phyloP scores from a whole-genome alignment of 2,329 filamentous ascomycete species.

The Ophiostoma perfectum region DNA sequence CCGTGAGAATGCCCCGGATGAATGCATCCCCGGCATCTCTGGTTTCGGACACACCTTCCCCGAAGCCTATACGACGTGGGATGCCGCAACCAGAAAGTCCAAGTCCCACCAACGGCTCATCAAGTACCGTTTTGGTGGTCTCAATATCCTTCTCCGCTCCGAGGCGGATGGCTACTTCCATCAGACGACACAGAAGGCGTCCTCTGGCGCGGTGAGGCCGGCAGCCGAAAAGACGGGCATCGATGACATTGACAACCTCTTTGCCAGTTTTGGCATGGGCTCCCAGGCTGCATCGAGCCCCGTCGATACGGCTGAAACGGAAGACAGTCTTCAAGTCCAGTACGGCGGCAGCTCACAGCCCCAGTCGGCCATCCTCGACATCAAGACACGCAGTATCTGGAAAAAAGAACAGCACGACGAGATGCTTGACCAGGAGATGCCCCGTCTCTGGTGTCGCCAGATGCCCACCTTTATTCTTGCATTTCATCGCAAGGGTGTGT shows the following conservation, averaged over 20 bases:
- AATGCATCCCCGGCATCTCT: conserved; percentile 48
- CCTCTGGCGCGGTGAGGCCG: not conserved
- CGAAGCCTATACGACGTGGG: conserved; percentile 61
- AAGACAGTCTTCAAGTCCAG: conserved; percentile 19
- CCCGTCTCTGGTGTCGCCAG: conserved; percentile 40
- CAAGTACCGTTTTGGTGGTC: conserved; percentile 50
- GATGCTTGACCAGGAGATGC: conserved; percentile 36
- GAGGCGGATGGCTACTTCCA: conserved; percentile 53
- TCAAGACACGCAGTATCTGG: conserved; percentile 40
- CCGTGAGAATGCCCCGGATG: conserved; percentile 54
- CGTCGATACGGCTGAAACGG: not conserved
- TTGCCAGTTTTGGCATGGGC: not conserved
- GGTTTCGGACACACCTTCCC: conserved; percentile 65
- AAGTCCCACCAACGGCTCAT: conserved; percentile 58
- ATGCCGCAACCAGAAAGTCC: conserved; percentile 47
- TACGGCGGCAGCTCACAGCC: conserved; percentile 30
- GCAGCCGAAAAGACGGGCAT: not conserved
- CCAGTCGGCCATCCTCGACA: conserved; percentile 38
- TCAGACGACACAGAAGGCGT: conserved; percentile 23
- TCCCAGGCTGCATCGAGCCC: not conserved
- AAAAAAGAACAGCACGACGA: conserved; percentile 28
- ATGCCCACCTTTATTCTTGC: conserved; percentile 39
- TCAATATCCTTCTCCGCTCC: conserved; percentile 50
- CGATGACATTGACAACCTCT: not conserved
- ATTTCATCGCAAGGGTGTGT: conserved; percentile 36